Evolutionary conservation across 257 asterid species (phyloP).

Genomic region (Datura wrightii): DNA sequence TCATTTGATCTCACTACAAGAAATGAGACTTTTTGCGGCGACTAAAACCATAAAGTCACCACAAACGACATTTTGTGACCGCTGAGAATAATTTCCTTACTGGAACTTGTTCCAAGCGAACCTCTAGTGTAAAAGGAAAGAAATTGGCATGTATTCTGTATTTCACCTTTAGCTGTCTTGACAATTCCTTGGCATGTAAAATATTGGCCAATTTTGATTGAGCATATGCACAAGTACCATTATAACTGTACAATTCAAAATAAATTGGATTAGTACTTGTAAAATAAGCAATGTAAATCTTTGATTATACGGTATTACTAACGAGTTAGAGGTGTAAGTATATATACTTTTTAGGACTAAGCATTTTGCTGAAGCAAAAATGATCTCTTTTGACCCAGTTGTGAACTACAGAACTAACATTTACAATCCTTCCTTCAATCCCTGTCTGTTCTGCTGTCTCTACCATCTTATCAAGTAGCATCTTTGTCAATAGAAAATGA

Average conservation of each 20-base stretch:
- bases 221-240: conserved; percentile 86
- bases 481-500: conserved; percentile 79
- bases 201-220: conserved; percentile 88
- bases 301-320: not conserved
- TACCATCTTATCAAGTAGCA: conserved; percentile 80
- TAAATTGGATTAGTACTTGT: not conserved
- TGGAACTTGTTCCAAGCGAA: not conserved
- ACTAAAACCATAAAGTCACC: not conserved
- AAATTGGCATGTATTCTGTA: not conserved
- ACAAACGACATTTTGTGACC: no score
- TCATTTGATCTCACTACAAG: no score
- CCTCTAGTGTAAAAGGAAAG: not conserved
- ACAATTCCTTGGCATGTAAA: conserved; percentile 85
- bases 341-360: conserved; percentile 64
- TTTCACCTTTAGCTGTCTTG: conserved; percentile 81
- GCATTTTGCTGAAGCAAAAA: conserved; percentile 68
- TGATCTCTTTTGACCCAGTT: conserved; percentile 65
- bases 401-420: conserved; percentile 85
- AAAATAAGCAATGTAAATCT: not conserved
- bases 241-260: conserved; percentile 57
- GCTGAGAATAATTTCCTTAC: not conserved
- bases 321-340: not conserved
- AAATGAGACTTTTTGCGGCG: not conserved
- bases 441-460: conserved; percentile 73
- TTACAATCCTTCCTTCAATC: conserved; percentile 85